Percentiles rank a stretch among this genome's conserved stretches.
Evolutionary conservation across 306 rosid genomes (phyloP).

Genomic region (Ammopiptanthus mongolicus): DNA sequence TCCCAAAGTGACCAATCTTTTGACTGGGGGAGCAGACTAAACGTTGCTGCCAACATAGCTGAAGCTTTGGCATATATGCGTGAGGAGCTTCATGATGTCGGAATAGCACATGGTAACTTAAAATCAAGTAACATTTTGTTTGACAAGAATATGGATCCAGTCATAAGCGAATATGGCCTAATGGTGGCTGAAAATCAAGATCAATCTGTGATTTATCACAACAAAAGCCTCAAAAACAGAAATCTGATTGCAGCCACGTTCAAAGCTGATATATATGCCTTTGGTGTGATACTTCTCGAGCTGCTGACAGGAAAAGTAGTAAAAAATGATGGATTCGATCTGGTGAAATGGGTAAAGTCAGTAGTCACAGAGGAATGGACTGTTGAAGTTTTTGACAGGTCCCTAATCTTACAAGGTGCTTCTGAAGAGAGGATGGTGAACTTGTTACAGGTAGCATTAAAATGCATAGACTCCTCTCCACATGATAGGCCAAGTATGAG

Average conservation of each 20-base stretch:
- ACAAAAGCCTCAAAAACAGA: slow-evolving; percentile 15
- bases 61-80: slow-evolving; percentile 65
- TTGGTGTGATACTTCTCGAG: slow-evolving; percentile 71
- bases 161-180: slow-evolving; percentile 67
- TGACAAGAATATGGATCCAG: slow-evolving; percentile 52
- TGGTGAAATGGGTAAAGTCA: slow-evolving; percentile 59
- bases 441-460: slow-evolving; percentile 56
- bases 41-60: slow-evolving; percentile 44
- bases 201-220: not conserved
- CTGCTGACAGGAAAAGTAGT: slow-evolving; percentile 64
- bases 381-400: slow-evolving; percentile 54
- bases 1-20: slow-evolving; percentile 39
- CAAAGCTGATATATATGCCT: slow-evolving; percentile 52
- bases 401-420: slow-evolving; percentile 43
- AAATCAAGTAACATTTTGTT: slow-evolving; percentile 72
- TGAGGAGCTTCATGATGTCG: slow-evolving; percentile 42
- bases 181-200: slow-evolving; percentile 43
- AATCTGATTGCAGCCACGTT: slow-evolving; percentile 23
- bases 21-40: slow-evolving; percentile 64
- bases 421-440: slow-evolving; percentile 71
- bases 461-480: slow-evolving; percentile 46
- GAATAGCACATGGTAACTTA: slow-evolving; percentile 61
- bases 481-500: slow-evolving; percentile 47
- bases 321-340: slow-evolving; percentile 54
- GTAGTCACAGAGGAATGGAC: slow-evolving; percentile 73